phyloP scores from a whole-genome alignment of 192 early-diverging fungal species.

The Backusella parvicylindrica region DNA sequence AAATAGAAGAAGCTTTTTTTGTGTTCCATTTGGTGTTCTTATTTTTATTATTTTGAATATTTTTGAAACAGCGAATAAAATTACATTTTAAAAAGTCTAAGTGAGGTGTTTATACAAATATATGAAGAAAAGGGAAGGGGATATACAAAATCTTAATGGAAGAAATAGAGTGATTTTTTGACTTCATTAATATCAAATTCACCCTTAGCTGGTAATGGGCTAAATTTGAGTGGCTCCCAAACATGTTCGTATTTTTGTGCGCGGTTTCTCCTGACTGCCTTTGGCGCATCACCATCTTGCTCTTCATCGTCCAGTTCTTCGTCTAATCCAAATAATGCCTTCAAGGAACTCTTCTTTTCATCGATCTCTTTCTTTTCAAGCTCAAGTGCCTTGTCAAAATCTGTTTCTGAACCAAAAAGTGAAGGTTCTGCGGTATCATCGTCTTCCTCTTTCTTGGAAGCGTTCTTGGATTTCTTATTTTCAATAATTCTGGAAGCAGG shows the following conservation, averaged over 20 bases:
- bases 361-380: slow-evolving; percentile 13
- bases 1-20: background rate
- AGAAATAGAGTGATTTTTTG: slow-evolving; percentile 84
- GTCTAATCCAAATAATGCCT: slow-evolving; percentile 34
- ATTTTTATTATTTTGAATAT: background rate
- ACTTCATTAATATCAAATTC: slow-evolving; percentile 84
- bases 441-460: slow-evolving; percentile 6
- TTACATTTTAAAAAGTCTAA: background rate
- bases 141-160: slow-evolving; percentile 60
- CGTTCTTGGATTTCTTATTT: slow-evolving; percentile 21
- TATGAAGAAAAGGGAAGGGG: background rate
- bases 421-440: background rate
- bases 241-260: slow-evolving; percentile 29
- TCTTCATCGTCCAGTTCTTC: slow-evolving; percentile 44
- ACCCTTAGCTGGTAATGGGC: slow-evolving; percentile 75
- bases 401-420: slow-evolving; percentile 6
- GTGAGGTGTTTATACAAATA: background rate
- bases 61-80: background rate
- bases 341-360: slow-evolving; percentile 9
- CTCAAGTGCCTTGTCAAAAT: background rate
- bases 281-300: slow-evolving; percentile 34
- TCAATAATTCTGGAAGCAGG: slow-evolving; percentile 40
- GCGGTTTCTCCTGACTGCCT: slow-evolving; percentile 23
- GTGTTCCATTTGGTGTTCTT: background rate
- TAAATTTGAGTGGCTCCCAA: slow-evolving; percentile 64